Conservation (phyloP, 495 filamentous ascomycete genomes). For the Daldinia bambusicola region DNA sequence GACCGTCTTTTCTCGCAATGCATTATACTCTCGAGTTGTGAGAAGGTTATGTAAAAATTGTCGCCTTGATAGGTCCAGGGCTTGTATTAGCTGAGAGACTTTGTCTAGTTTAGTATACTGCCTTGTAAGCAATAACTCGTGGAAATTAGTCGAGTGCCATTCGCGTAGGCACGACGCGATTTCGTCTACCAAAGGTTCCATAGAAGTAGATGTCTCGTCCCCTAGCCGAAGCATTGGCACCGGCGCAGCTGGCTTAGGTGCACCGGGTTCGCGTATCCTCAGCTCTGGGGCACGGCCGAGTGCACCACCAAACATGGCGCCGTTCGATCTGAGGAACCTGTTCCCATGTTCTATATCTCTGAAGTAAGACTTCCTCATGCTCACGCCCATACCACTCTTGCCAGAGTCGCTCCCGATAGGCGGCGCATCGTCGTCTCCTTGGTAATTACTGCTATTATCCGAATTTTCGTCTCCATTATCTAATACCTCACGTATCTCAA, state of each 20-base stretch:
- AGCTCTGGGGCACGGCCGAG: constrained; percentile 18
- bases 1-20: constrained; percentile 82
- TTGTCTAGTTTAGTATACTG: constrained; percentile 84
- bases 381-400: constrained; percentile 56
- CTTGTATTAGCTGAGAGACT: constrained; percentile 79
- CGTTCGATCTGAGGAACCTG: constrained; percentile 43
- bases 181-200: constrained; percentile 95
- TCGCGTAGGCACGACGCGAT: constrained; percentile 95
- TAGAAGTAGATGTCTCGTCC: constrained; percentile 90
- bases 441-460: constrained; percentile 52
- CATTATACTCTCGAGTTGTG: constrained; percentile 80
- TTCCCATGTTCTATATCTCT: constrained; percentile 40
- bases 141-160: constrained; percentile 97
- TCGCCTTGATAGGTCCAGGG: constrained; percentile 81
- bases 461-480: constrained; percentile 66
- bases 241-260: constrained; percentile 84
- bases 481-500: constrained; percentile 80
- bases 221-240: constrained; percentile 98
- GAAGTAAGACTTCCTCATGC: constrained; percentile 43
- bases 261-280: constrained; percentile 63
- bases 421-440: constrained; percentile 42
- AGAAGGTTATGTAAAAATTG: constrained; percentile 94
- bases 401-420: constrained; percentile 56
- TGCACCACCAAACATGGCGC: constrained; percentile 27
- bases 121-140: constrained; percentile 85